Evolutionary conservation across 139 green algal genomes (phyloP).

Genomic region (Microglena sp.): DNA sequence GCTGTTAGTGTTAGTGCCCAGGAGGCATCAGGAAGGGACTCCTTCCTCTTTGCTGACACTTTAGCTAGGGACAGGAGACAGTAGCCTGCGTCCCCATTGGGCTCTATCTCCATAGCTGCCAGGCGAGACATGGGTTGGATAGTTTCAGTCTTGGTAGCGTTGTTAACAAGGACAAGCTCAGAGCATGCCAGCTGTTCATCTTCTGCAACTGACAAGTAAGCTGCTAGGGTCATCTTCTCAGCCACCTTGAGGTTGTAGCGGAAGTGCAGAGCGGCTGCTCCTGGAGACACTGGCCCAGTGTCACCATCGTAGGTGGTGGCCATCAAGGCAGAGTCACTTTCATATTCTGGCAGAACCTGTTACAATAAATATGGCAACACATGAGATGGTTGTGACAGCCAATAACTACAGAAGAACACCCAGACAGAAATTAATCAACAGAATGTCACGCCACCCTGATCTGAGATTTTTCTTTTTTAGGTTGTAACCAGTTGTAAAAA

Average conservation of each 20-base stretch:
- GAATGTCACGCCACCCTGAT: not conserved
- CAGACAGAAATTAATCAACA: not conserved
- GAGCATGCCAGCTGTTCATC: constrained; percentile 22
- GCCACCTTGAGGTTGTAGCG: constrained; percentile 17
- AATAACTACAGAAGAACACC: not conserved
- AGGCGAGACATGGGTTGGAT: constrained; percentile 2
- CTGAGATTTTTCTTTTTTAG: no score
- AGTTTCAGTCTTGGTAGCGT: constrained; percentile 5
- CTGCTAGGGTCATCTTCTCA: constrained; percentile 9
- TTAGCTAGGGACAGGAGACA: constrained; percentile 24
- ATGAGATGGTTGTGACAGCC: not conserved
- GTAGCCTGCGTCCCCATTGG: constrained; percentile 21
- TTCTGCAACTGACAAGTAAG: constrained; percentile 12
- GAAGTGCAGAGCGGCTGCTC: constrained; percentile 9
- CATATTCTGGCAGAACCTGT: not conserved
- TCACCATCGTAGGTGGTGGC: constrained; percentile 14
- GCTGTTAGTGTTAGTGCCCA: constrained; percentile 19
- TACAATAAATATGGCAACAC: not conserved
- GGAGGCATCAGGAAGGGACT: constrained; percentile 8
- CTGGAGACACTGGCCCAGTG: constrained; percentile 2
- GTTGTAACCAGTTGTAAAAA: no score
- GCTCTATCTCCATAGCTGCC: constrained; percentile 1
- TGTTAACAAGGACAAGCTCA: constrained; percentile 28
- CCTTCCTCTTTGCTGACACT: not conserved
- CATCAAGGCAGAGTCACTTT: not conserved